Base-by-base conservation (phyloP, 768 basidiomycete species). In the Termitomyces bulborhizus region DNA sequence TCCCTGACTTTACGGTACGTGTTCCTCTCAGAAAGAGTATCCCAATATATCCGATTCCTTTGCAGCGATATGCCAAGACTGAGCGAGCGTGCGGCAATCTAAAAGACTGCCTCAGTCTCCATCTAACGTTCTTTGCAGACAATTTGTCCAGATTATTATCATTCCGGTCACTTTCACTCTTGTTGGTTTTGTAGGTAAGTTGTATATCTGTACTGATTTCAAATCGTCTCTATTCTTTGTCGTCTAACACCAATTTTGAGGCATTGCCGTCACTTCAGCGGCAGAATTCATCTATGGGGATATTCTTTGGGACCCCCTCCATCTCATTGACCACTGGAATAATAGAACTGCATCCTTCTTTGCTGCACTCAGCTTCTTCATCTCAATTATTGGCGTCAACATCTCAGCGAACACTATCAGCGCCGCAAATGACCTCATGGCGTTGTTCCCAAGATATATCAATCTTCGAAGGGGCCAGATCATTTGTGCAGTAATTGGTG, bases 301-400 rank as follows among this genome's bases (percentile, higher is more conserved):
- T 53, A 61, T 75, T 6, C 65, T 79, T 9, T 87, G 92, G 92
- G 86, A 93, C 63, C 91, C 90, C 0, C 76, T 88, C 3, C 71
- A 71, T 51, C 80, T 93, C 59, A 87, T 93, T 62, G 82, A 88
- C 66, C 75, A 74, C 34, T 94, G 91, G 91, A 81, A 88, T 61
- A 93, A 90, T 67, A 84, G 93, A 34, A 85, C 89, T 0, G 90
- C 87, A 0, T 84, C 86, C 6, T 95, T 95, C 75, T 94, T 95
- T 64, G 83, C 83, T 6, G 77, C 88, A 0, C 84, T 90, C 66
- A 79, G 83, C 37, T 92, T 92, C 64, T 74, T 79, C 37, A 70
- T 93, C 29, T 83, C 88, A 6, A 89, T 85, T 0, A 75, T 93
- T 45, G 85, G 83, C 34, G 76, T 81, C 18, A 85, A 88, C 59